A percentile compares a stretch with the other conserved stretches of the same genome.
phyloP scores from a whole-genome alignment of 192 early-diverging fungal genomes.

The Backusella macrospora region DNA sequence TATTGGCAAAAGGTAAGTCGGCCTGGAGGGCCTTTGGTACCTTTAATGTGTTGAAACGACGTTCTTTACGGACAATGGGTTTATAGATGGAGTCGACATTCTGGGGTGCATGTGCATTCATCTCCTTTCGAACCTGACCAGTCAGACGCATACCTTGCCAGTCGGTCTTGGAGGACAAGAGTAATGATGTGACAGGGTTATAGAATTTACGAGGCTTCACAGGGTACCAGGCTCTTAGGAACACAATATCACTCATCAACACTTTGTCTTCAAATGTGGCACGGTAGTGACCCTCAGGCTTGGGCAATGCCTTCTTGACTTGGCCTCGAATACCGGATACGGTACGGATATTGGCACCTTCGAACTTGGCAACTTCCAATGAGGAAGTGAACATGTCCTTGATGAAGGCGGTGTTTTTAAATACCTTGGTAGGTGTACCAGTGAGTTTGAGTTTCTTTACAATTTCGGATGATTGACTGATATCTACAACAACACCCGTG shows the following conservation, averaged over 20 bases:
- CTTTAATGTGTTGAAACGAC: constrained; percentile 81
- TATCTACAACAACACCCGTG: constrained; percentile 94
- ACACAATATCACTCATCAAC: constrained; percentile 96
- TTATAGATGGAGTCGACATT: constrained; percentile 89
- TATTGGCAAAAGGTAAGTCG: constrained; percentile 86
- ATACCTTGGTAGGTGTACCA: constrained; percentile 91
- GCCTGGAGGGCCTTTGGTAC: constrained; percentile 82
- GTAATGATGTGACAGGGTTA: constrained; percentile 95
- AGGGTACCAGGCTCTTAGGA: constrained; percentile 96
- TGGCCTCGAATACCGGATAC: constrained; percentile 98
- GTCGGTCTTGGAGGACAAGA: constrained; percentile 71
- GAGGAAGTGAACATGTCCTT: constrained; percentile 97
- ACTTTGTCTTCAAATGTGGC: constrained; percentile 99
- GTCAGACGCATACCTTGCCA: constrained; percentile 91
- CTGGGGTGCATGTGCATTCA: constrained; percentile 64
- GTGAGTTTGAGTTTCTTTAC: constrained; percentile 99
- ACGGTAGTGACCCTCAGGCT: constrained; percentile 89
- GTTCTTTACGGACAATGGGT: constrained; percentile 72
- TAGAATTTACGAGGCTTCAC: constrained; percentile 95
- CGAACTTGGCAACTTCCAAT: constrained; percentile 98
- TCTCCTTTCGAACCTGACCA: constrained; percentile 79
- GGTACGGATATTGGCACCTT: constrained; percentile 94
- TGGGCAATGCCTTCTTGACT: constrained; percentile 88
- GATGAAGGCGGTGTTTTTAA: constrained; percentile 97
- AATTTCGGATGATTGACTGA: constrained; percentile 89